Evolutionary conservation across 2,329 filamentous ascomycete genomes (phyloP).

Genomic region (Aureobasidium sp.): DNA sequence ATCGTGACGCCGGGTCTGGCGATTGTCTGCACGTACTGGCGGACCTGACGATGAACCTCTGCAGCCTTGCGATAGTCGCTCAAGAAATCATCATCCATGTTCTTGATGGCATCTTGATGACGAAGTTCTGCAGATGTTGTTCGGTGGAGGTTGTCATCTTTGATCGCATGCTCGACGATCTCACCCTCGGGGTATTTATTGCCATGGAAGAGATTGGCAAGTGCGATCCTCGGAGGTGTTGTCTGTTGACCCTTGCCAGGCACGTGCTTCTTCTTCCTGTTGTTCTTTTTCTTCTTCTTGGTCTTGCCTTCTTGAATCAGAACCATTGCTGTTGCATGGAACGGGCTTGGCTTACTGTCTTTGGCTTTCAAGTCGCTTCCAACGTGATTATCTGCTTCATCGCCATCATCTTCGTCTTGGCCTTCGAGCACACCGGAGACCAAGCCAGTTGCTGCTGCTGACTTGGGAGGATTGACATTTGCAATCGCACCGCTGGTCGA

Average conservation of each 20-base stretch:
- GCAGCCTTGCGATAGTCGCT: slow-evolving; percentile 75
- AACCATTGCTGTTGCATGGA: neutral
- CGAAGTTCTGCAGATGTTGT: slow-evolving; percentile 82
- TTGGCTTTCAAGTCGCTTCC: slow-evolving; percentile 21
- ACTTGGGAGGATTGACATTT: slow-evolving; percentile 5
- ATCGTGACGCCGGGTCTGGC: slow-evolving; percentile 76
- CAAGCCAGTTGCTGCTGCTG: neutral
- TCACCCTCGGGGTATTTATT: slow-evolving; percentile 69
- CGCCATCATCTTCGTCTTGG: slow-evolving; percentile 23
- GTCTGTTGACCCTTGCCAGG: slow-evolving; percentile 50
- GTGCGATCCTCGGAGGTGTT: slow-evolving; percentile 65
- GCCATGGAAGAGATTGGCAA: slow-evolving; percentile 68
- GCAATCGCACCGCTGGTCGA: neutral
- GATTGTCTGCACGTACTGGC: slow-evolving; percentile 72
- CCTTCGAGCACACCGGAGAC: slow-evolving; percentile 18
- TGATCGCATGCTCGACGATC: slow-evolving; percentile 64
- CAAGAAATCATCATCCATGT: slow-evolving; percentile 72
- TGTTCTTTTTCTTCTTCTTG: slow-evolving; percentile 65
- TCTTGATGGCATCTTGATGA: slow-evolving; percentile 50
- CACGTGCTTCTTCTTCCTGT: slow-evolving; percentile 49
- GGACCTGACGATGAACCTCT: slow-evolving; percentile 84
- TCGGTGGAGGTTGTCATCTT: slow-evolving; percentile 62
- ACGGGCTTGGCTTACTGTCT: slow-evolving; percentile 50
- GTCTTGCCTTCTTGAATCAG: neutral
- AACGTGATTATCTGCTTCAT: slow-evolving; percentile 25